Evolutionary conservation across 306 rosid species (phyloP).

Genomic region (Cajanus cajan): DNA sequence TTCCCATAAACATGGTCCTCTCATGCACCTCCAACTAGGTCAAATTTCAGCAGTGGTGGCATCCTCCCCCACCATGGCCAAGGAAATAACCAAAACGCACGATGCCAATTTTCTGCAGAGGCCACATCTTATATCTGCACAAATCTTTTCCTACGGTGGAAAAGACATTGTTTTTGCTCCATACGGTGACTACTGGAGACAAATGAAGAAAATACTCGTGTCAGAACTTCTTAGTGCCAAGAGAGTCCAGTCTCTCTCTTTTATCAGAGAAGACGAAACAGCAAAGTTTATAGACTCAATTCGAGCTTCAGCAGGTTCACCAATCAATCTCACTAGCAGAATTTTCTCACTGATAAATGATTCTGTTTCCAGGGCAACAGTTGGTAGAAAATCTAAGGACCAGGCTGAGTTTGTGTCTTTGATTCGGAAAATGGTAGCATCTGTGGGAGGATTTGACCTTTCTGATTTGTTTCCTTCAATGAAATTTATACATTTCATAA

Average conservation of each 20-base stretch:
- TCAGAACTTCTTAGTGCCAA: background rate
- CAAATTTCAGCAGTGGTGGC: background rate
- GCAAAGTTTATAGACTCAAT: conserved; percentile 2
- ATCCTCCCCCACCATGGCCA: conserved; percentile 12
- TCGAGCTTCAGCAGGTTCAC: background rate
- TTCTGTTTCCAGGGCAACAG: conserved; percentile 13
- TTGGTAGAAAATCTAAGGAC: background rate
- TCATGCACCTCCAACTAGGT: conserved; percentile 31
- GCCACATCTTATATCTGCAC: background rate
- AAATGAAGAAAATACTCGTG: conserved; percentile 10
- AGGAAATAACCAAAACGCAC: conserved; percentile 16
- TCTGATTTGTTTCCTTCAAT: conserved; percentile 32
- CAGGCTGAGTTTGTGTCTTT: background rate
- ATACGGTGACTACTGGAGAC: conserved; percentile 15
- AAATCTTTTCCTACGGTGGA: background rate
- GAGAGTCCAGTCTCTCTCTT: conserved; percentile 16
- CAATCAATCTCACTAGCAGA: background rate
- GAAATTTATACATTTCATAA: background rate
- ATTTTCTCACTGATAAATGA: background rate
- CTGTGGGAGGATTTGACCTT: background rate
- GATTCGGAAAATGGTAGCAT: background rate
- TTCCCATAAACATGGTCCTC: conserved; percentile 12
- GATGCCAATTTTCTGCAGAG: conserved; percentile 14
- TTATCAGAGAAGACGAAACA: conserved; percentile 15
- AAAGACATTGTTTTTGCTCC: conserved; percentile 8